These are phyloP conservation scores for Mycena latifolia DNA, from an alignment of 768 basidiomycete species.

Conservation along the genomic window DNA sequence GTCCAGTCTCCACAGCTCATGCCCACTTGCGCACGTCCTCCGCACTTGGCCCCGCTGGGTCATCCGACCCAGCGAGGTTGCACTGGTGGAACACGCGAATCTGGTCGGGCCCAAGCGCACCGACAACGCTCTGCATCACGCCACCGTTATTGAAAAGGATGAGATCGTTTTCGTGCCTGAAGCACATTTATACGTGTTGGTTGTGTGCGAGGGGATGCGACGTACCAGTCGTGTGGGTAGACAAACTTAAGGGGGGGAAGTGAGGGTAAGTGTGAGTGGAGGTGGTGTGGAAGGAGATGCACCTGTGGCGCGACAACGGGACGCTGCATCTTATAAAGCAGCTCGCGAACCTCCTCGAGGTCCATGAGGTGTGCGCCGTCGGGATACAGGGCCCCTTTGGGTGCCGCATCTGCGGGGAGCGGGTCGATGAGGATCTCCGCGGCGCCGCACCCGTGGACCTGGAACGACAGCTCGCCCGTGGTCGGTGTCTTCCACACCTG, in stretches of 20 bases:
- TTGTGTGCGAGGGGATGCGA: slow-evolving; percentile 4
- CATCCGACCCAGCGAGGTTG: slow-evolving; percentile 84
- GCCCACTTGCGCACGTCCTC: slow-evolving; percentile 77
- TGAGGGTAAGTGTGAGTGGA: too few relatives aligned
- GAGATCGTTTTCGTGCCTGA: slow-evolving; percentile 71
- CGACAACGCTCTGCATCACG: slow-evolving; percentile 83
- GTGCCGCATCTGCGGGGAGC: slow-evolving; percentile 69
- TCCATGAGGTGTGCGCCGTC: slow-evolving; percentile 85
- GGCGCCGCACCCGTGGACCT: slow-evolving; percentile 89
- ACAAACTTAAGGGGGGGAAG: too few relatives aligned
- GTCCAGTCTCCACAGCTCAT: background rate
- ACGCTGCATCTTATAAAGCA: slow-evolving; percentile 89
- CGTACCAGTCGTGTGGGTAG: slow-evolving; percentile 90
- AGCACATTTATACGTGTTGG: background rate
- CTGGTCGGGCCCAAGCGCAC: slow-evolving; percentile 75
- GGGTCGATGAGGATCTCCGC: slow-evolving; percentile 77
- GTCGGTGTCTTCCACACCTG: slow-evolving; percentile 96
- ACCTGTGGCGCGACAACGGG: slow-evolving; percentile 90
- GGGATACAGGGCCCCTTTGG: slow-evolving; percentile 81
- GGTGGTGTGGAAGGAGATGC: slow-evolving; percentile 37
- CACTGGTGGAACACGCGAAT: slow-evolving; percentile 88
- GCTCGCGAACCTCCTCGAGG: slow-evolving; percentile 75
- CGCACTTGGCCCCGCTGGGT: slow-evolving; percentile 73
- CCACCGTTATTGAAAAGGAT: slow-evolving; percentile 91
- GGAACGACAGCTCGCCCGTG: slow-evolving; percentile 85